Evolutionary conservation across 345 rosid species (phyloP).

Genomic region (Lepidium didymum): DNA sequence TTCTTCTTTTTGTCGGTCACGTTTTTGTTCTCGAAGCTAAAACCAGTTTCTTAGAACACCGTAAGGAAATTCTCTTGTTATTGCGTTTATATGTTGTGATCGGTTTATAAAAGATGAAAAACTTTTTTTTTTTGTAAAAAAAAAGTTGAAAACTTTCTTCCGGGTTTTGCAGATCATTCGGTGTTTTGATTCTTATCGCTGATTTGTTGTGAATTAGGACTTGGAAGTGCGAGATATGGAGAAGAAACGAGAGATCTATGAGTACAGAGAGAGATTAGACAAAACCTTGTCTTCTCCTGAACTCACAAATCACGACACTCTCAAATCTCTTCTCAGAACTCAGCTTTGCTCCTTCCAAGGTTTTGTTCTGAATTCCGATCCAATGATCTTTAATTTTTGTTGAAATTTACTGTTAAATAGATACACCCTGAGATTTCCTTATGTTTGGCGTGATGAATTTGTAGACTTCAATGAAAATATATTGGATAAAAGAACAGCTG

Average conservation of each 20-base stretch:
- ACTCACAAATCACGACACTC: constrained; percentile 41
- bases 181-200: not conserved
- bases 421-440: not conserved
- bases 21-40: constrained; percentile 9
- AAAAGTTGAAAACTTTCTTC: not conserved
- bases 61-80: not conserved
- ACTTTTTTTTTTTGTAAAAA: not conserved
- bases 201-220: not conserved
- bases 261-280: constrained; percentile 74
- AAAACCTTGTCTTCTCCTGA: constrained; percentile 68
- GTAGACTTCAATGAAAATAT: constrained; percentile 47
- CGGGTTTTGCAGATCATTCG: not conserved
- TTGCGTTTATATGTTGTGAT: not conserved
- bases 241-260: constrained; percentile 41
- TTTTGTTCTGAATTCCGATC: not conserved
- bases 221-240: constrained; percentile 38
- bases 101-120: not conserved
- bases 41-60: not conserved
- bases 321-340: constrained; percentile 50
- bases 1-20: constrained; percentile 34
- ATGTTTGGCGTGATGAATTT: constrained; percentile 12
- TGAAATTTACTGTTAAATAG: not conserved
- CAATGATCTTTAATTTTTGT: not conserved
- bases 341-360: constrained; percentile 62
- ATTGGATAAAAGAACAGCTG: constrained; percentile 50